Percentiles rank a stretch among this genome's conserved stretches.
phyloP scores from a whole-genome alignment of 2,329 filamentous ascomycete species.

The Fusarium lateritium region DNA sequence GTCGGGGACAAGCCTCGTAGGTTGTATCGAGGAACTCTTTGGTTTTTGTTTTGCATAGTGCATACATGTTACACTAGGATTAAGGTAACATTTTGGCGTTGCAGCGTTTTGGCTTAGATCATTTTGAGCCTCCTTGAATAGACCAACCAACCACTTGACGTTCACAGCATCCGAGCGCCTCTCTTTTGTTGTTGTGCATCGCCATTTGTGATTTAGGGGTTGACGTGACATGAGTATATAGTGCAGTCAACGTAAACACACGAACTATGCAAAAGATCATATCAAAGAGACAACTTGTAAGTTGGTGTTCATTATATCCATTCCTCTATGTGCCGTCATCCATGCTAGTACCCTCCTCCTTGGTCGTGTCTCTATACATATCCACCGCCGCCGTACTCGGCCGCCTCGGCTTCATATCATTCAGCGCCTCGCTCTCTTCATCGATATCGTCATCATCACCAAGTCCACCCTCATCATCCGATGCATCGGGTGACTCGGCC shows the following conservation, averaged over 20 bases:
- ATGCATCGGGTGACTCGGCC: constrained; percentile 61
- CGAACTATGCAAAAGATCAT: not conserved
- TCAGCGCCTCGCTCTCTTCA: constrained; percentile 70
- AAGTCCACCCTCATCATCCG: constrained; percentile 56
- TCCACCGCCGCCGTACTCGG: constrained; percentile 67
- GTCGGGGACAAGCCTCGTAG: constrained; percentile 23
- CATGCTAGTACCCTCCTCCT: constrained; percentile 34
- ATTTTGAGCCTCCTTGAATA: not conserved
- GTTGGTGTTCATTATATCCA: constrained; percentile 47
- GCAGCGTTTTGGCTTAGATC: constrained; percentile 3
- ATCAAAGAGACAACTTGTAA: not conserved
- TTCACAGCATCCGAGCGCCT: not conserved
- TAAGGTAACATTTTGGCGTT: not conserved
- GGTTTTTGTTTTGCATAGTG: not conserved
- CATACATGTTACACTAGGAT: not conserved
- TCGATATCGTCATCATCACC: constrained; percentile 62
- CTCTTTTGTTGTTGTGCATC: not conserved
- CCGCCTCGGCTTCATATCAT: constrained; percentile 66
- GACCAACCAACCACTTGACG: not conserved
- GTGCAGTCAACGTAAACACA: not conserved
- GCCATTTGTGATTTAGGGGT: not conserved
- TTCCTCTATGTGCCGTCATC: constrained; percentile 54
- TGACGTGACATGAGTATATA: not conserved
- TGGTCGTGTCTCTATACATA: constrained; percentile 61
- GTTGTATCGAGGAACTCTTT: not conserved